Evolutionary conservation across 1,284 basidiomycete species (phyloP).

Genomic region (Ustilago nuda): DNA sequence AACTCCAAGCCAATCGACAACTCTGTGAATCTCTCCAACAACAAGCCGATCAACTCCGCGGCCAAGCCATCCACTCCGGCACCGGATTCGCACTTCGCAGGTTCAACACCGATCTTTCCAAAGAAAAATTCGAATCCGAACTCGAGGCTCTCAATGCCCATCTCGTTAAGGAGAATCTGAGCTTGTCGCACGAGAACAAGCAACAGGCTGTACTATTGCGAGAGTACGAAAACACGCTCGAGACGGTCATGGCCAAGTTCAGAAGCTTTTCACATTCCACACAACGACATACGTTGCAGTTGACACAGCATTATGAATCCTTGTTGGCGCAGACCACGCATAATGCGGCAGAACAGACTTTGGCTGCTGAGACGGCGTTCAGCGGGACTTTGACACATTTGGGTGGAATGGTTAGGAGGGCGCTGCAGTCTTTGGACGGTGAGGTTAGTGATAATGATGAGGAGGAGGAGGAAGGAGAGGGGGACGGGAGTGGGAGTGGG

Average conservation of each 20-base stretch:
- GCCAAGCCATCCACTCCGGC: slow-evolving; percentile 80
- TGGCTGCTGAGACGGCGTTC: slow-evolving; percentile 51
- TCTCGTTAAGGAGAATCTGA: slow-evolving; percentile 92
- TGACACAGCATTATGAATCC: slow-evolving; percentile 90
- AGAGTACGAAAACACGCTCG: slow-evolving; percentile 94
- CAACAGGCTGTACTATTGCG: slow-evolving; percentile 87
- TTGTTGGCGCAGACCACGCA: slow-evolving; percentile 73
- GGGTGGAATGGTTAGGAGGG: slow-evolving; percentile 55
- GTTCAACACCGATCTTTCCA: slow-evolving; percentile 93
- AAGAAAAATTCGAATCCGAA: slow-evolving; percentile 92
- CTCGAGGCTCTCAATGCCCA: slow-evolving; percentile 89
- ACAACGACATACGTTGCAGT: slow-evolving; percentile 87
- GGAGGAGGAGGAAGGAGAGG: slow-evolving; percentile 15
- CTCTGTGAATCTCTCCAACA: slow-evolving; percentile 79
- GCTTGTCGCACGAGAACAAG: slow-evolving; percentile 90
- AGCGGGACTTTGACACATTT: slow-evolving; percentile 54
- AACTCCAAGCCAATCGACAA: slow-evolving; percentile 86
- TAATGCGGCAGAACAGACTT: slow-evolving; percentile 50
- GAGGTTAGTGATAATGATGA: slow-evolving; percentile 38
- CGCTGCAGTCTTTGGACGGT: slow-evolving; percentile 57
- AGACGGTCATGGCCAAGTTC: slow-evolving; percentile 96
- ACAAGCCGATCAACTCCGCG: slow-evolving; percentile 77
- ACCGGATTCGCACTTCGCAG: slow-evolving; percentile 85
- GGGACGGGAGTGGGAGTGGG: slow-evolving; percentile 4
- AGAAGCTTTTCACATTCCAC: slow-evolving; percentile 90